Evolutionary conservation across 1,284 basidiomycete species (phyloP), one percentile per base, ranked within the genome.

Genomic region (Leccinum laetum): DNA sequence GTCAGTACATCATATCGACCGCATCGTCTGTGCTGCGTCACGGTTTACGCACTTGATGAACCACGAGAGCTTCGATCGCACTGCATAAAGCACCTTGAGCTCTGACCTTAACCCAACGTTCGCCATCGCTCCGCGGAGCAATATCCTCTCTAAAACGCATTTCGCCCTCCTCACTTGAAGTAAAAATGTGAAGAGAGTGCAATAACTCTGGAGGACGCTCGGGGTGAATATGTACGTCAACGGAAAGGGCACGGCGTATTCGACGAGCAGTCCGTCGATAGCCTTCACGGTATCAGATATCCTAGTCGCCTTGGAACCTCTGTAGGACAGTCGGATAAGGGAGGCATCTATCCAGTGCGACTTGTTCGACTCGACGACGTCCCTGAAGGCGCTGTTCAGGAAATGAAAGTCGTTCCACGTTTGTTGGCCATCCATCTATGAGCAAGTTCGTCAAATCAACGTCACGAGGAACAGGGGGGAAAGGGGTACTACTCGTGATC

Each of bases 401-500:
- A 91, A 90, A 76, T 95, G 93, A 73, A 93, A 94, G 75, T 95
- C 93, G 44, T 80, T 82, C 94, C 94, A 96, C 16, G 81, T 75
- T 70, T 90, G 87, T 55, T 82, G 79, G 8, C 78, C 79, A 67
- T 92, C 89, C 83, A 94, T 93, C 93, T 94, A 67, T 2, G 13
- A 24, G 49, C 3, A 9, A 64, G 39, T 10, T 29, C 14, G 62
- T 37, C 1, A 21, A 55, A 53, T 58, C 16, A 61, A 32, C 41
- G 5, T 16, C 24, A 32, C 32, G 29, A 61, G 58, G 21, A 41
- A 18, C 14, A n/a, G 0, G 37, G 1, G 37, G 9, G 14, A 10
- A 58, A 39, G 1, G 26, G 32, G 4, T 53, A n/a, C 13, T 14
- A n/a, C 63, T 61, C n/a, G 16, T 35, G 5, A 24, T 68, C 81